Base-by-base conservation (phyloP, 2,329 filamentous ascomycete species). In the Pleoardoris graminearum region DNA sequence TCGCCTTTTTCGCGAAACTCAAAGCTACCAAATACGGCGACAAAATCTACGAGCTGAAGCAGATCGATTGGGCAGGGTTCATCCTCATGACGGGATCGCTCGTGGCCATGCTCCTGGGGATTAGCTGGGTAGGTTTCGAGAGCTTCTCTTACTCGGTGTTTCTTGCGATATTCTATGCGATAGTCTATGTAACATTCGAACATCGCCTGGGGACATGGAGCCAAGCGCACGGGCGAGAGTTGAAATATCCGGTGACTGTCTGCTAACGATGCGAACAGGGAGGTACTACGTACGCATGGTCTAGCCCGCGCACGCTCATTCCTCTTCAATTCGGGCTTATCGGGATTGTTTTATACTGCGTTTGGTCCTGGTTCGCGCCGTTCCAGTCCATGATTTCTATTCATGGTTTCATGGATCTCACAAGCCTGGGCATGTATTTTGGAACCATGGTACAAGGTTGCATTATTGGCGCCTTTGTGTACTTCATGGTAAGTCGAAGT, bases 51-150 rank as follows among this genome's bases (percentile, higher is more conserved):
- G 82, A 82, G 53, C 65, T 83, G 1, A 69, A 66, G 27, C 74
- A 76, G 11, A 78, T 88, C 29, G 85, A 88, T 62, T 87, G 82
- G 77, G 43, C 82, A 23, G 85, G 86, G 0, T 79, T 79, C 1
- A 49, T 80, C 0, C 58, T 88, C 3, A 86, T 88, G 60, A 75
- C 83, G n/a, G 78, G 73, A 5, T 80, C 80, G 32, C 72, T 79
- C 23, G 81, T 82, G 0, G 78, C 77, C 7, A 76, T 85, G 53
- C 68, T 86, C 36, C 80, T 85, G 36, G 81, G 82, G 0, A 60
- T 86, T 16, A 84, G 81, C 12, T 84, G 80, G 75, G 53, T 67
- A 58, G 57, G 55, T 61, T 32, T 22, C 3, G 16, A 16, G 17
- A 14, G 35, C 25, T 30, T 44, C 27, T n/a, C 29, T 32, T 48